These are phyloP conservation scores for Psilocybe cubensis DNA, from an alignment of 768 basidiomycete genomes.

Conservation along the genomic window DNA sequence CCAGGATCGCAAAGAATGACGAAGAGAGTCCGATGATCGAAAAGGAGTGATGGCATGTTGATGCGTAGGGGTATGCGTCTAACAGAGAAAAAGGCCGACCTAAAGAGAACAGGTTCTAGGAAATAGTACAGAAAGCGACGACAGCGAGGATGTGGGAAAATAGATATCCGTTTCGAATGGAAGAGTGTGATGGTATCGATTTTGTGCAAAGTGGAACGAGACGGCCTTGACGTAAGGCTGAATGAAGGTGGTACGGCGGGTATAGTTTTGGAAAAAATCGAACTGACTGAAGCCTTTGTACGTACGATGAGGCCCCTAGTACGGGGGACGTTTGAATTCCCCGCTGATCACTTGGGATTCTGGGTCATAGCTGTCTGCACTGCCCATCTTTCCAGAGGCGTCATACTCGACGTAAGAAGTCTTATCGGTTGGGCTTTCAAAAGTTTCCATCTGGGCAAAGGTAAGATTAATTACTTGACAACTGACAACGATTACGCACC, in stretches of 20 bases:
- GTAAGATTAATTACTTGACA: slow-evolving; percentile 5
- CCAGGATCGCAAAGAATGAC: slow-evolving; percentile 10
- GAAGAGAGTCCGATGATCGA: slow-evolving; percentile 11
- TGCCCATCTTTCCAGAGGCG: slow-evolving; percentile 53
- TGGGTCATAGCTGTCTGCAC: slow-evolving; percentile 52
- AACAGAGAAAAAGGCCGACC: slow-evolving; percentile 2
- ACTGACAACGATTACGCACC: slow-evolving; percentile 32
- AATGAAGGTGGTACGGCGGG: slow-evolving; percentile 9
- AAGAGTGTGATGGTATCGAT: slow-evolving; percentile 12
- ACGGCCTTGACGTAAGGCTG: slow-evolving; percentile 6
- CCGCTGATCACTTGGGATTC: slow-evolving; percentile 61
- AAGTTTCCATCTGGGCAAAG: slow-evolving; percentile 63
- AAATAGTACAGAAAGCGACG: slow-evolving; percentile 3
- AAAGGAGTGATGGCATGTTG: neutral
- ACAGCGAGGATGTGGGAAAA: neutral
- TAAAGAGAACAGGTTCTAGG: slow-evolving; percentile 11
- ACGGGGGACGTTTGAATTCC: slow-evolving; percentile 67
- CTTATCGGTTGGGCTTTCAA: slow-evolving; percentile 50
- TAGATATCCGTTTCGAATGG: slow-evolving; percentile 8
- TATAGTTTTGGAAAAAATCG: slow-evolving; percentile 13
- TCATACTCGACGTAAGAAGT: slow-evolving; percentile 54
- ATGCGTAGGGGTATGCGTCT: slow-evolving; percentile 7
- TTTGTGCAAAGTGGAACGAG: slow-evolving; percentile 7
- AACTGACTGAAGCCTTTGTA: neutral
- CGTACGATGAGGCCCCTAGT: slow-evolving; percentile 24